Percentiles rank a stretch among this genome's conserved stretches.
phyloP scores from a whole-genome alignment of 768 basidiomycete species.

The Mycena crocata region DNA sequence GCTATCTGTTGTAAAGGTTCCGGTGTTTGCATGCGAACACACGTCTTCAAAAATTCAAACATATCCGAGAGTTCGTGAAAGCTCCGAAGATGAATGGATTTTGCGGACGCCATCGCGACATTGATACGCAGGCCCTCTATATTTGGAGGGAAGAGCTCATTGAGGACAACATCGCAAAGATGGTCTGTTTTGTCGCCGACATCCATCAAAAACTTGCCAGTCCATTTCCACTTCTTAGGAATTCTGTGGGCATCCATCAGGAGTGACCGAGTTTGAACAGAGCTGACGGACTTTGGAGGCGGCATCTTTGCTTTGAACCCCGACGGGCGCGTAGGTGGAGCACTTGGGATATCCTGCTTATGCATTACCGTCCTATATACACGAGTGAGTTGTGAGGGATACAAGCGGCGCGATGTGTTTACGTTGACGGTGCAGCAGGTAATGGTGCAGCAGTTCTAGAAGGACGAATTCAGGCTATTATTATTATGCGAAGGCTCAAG shows the following conservation, averaged over 20 bases:
- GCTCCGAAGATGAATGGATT: conserved; percentile 57
- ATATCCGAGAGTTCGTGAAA: conserved; percentile 64
- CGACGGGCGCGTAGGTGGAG: conserved; percentile 1
- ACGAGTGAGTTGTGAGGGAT: background rate
- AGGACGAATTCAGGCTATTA: background rate
- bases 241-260: conserved; percentile 50
- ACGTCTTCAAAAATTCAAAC: conserved; percentile 58
- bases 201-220: conserved; percentile 63
- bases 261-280: background rate
- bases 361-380: conserved; percentile 4
- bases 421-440: conserved; percentile 51
- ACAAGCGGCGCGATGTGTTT: conserved; percentile 4
- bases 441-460: conserved; percentile 50
- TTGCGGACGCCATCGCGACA: conserved; percentile 53
- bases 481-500: conserved; percentile 32
- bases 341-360: background rate
- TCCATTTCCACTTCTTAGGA: conserved; percentile 74
- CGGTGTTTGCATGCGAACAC: conserved; percentile 35
- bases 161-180: conserved; percentile 62
- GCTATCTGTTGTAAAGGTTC: conserved; percentile 64
- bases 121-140: conserved; percentile 61
- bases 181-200: conserved; percentile 51
- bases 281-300: conserved; percentile 13
- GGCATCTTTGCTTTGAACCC: conserved; percentile 22
- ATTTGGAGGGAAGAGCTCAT: conserved; percentile 55